Conservation (phyloP, 1,284 basidiomycete species). For the Ustilago nuda region DNA sequence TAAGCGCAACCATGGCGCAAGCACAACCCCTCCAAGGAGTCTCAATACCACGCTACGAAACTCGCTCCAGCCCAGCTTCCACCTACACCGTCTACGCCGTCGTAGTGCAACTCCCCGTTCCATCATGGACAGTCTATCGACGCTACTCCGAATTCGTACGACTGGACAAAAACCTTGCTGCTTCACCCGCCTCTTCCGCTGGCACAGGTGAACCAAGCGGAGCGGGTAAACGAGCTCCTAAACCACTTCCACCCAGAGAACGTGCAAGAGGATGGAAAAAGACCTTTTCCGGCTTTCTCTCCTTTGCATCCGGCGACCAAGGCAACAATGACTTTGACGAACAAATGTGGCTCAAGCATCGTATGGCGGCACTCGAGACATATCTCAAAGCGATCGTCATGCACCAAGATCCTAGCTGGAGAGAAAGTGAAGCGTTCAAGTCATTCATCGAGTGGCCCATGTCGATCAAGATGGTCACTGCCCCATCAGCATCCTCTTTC, state of each 20-base stretch:
- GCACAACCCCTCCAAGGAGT: constrained; percentile 65
- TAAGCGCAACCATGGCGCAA: constrained; percentile 30
- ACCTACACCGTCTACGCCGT: constrained; percentile 84
- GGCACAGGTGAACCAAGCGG: constrained; percentile 35
- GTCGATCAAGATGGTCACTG: constrained; percentile 46
- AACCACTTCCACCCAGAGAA: constrained; percentile 83
- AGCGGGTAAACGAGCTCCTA: constrained; percentile 75
- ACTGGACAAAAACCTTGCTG: constrained; percentile 82
- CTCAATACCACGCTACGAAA: constrained; percentile 61
- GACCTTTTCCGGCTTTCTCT: constrained; percentile 55
- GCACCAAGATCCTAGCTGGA: constrained; percentile 83
- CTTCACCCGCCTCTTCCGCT: constrained; percentile 58
- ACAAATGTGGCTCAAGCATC: constrained; percentile 76
- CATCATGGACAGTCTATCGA: constrained; percentile 90
- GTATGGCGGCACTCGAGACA: constrained; percentile 80
- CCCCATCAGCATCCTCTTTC: background rate
- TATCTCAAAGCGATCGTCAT: constrained; percentile 87
- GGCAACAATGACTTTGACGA: constrained; percentile 26
- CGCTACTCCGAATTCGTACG: constrained; percentile 94
- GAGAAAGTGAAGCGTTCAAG: constrained; percentile 81
- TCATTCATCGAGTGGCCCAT: constrained; percentile 85
- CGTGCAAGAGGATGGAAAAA: constrained; percentile 71
- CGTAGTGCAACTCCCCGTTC: constrained; percentile 77
- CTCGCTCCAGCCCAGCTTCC: constrained; percentile 61
- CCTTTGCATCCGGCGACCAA: constrained; percentile 29